Percentiles rank a stretch among this genome's conserved stretches.
phyloP scores from a whole-genome alignment of 176 grass and related monocot species.

The Leersia perrieri region DNA sequence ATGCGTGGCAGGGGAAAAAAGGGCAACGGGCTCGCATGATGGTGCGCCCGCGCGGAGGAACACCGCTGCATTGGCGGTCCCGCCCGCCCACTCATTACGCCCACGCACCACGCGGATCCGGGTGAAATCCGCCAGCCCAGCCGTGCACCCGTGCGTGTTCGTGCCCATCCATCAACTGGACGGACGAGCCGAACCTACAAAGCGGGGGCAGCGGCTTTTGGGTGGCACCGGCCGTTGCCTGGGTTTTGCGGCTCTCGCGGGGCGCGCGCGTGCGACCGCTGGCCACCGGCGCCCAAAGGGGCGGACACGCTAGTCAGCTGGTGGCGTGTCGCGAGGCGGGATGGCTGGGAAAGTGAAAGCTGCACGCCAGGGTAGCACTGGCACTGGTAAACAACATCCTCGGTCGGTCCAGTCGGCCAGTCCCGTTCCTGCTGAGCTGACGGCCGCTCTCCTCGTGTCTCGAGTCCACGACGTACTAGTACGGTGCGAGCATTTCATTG shows the following conservation, averaged over 20 bases:
- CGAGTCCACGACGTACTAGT: background rate
- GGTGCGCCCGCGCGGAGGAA: constrained; percentile 29
- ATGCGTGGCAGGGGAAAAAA: constrained; percentile 11
- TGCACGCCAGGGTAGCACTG: background rate
- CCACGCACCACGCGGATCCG: background rate
- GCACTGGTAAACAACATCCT: background rate
- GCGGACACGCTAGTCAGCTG: constrained; percentile 17
- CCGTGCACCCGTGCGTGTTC: too few species aligned
- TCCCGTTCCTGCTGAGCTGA: background rate
- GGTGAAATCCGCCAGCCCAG: too few species aligned
- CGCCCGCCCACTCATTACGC: constrained; percentile 18
- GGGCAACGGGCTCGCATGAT: constrained; percentile 19
- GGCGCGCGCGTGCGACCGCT: constrained; percentile 10
- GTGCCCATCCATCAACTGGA: too few species aligned
- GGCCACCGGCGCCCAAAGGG: constrained; percentile 29
- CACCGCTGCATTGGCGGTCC: constrained; percentile 15
- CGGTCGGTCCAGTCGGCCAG: background rate
- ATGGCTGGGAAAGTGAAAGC: background rate
- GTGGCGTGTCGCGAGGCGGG: background rate
- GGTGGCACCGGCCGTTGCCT: constrained; percentile 21
- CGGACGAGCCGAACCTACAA: background rate
- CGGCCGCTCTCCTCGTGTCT: background rate
- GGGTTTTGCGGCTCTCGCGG: background rate
- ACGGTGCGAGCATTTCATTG: background rate
- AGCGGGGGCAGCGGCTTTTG: background rate